Evolutionary conservation across 1,139 yeast genomes (phyloP).

Genomic region (Arxiozyma slooffiae): DNA sequence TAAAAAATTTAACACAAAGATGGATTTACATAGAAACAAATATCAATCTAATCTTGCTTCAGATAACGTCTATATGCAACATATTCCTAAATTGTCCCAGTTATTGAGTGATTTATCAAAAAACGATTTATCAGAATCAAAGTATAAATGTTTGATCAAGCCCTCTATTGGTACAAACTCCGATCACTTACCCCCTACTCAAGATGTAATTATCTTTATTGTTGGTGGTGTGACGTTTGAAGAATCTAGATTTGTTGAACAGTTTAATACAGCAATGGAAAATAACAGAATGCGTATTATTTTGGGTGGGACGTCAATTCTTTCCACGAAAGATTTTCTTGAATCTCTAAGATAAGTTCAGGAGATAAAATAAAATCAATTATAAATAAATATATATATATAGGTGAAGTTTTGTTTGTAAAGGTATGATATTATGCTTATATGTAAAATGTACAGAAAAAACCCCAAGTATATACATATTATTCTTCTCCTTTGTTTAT

Average conservation of each 20-base stretch:
- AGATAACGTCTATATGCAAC: slow-evolving; percentile 59
- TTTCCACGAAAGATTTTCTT: slow-evolving; percentile 53
- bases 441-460: too few relatives aligned
- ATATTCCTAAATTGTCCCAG: slow-evolving; percentile 60
- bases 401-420: too few relatives aligned
- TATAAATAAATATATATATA: neutral
- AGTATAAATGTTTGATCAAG: slow-evolving; percentile 31
- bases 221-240: slow-evolving; percentile 91
- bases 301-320: slow-evolving; percentile 68
- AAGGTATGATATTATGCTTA: neutral
- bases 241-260: slow-evolving; percentile 75
- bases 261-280: slow-evolving; percentile 44
- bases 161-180: slow-evolving; percentile 19
- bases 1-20: slow-evolving; percentile 25
- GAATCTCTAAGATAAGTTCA: slow-evolving; percentile 14
- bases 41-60: slow-evolving; percentile 17
- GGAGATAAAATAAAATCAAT: neutral
- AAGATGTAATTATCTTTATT: slow-evolving; percentile 70
- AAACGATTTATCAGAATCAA: slow-evolving; percentile 36
- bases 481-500: neutral
- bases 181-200: slow-evolving; percentile 37
- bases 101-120: slow-evolving; percentile 42
- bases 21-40: slow-evolving; percentile 12
- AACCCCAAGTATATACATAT: neutral
- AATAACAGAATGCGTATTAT: slow-evolving; percentile 45